Percentiles rank a stretch among this genome's conserved stretches.
phyloP scores from a whole-genome alignment of 2,329 filamentous ascomycete genomes.

The Bipolaris cookei region DNA sequence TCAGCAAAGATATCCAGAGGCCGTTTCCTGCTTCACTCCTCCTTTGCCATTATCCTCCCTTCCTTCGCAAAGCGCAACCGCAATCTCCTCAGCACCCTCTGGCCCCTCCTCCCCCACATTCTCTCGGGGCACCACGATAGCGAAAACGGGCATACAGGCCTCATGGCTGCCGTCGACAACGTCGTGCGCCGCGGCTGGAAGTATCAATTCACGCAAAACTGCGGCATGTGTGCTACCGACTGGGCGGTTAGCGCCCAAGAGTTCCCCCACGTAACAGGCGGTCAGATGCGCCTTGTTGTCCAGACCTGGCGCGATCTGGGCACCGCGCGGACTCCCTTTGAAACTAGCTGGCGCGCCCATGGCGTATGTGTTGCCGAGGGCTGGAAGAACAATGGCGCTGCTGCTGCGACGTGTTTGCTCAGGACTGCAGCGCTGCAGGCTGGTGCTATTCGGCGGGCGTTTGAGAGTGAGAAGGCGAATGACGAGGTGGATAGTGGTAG shows the following conservation, averaged over 20 bases:
- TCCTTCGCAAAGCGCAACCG: constrained; percentile 13
- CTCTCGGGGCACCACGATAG: constrained; percentile 36
- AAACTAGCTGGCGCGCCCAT: constrained; percentile 37
- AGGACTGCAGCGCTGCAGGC: constrained; percentile 12
- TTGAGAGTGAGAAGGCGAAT: constrained; percentile 20
- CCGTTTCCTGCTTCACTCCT: constrained; percentile 29
- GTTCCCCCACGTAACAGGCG: constrained; percentile 15
- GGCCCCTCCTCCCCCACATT: constrained; percentile 33
- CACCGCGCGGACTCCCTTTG: constrained; percentile 31
- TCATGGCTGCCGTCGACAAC: constrained; percentile 31
- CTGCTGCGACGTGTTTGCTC: constrained; percentile 10
- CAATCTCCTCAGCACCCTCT: constrained; percentile 22
- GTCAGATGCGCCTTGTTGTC: constrained; percentile 24
- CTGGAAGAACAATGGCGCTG: neutral
- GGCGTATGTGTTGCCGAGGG: constrained; percentile 20
- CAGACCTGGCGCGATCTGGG: constrained; percentile 39
- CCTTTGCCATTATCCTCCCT: constrained; percentile 27
- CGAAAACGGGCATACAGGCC: constrained; percentile 29
- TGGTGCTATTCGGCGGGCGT: constrained; percentile 27
- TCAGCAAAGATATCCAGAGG: constrained; percentile 24
- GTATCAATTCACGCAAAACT: constrained; percentile 27
- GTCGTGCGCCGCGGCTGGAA: constrained; percentile 26
- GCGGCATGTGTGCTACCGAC: constrained; percentile 35
- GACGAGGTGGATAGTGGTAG: neutral
- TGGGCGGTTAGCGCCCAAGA: constrained; percentile 24